A percentile compares a stretch with the other conserved stretches of the same genome.
Conservation (phyloP, 805 yeast genomes). For the Saccharomycopsis oosterbeekiorum region DNA sequence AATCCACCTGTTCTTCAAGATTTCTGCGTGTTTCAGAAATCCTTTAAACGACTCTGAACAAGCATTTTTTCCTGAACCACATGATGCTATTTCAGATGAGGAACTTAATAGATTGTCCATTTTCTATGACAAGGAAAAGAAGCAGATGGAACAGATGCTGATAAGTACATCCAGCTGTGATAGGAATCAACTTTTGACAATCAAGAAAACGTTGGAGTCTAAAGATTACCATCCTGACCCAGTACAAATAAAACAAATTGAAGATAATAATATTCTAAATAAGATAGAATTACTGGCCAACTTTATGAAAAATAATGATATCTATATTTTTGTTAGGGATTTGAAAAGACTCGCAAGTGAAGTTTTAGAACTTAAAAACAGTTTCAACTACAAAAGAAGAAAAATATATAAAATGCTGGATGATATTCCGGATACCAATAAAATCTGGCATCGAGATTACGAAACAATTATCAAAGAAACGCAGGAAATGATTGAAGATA, state of each 20-base stretch:
- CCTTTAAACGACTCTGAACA: not conserved
- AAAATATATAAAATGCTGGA: not conserved
- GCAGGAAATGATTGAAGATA: not conserved
- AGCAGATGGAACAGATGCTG: not conserved
- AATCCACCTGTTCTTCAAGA: not conserved
- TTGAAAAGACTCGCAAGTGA: not conserved
- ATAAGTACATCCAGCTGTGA: not conserved
- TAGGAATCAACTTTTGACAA: not conserved
- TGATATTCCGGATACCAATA: not conserved
- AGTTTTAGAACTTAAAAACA: not conserved
- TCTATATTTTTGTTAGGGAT: not conserved
- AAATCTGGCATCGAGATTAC: not conserved
- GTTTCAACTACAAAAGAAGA: not conserved
- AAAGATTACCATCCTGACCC: not conserved
- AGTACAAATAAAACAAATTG: not conserved
- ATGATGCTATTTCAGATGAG: not conserved
- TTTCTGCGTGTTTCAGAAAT: not conserved
- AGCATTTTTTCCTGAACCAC: not conserved
- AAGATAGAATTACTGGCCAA: not conserved
- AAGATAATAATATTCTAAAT: not conserved
- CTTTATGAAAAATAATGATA: not conserved
- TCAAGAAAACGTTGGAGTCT: not conserved
- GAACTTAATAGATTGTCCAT: not conserved
- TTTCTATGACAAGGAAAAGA: not conserved
- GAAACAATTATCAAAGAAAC: not conserved